These are phyloP conservation scores for Sporothrix protearum DNA, from an alignment of 2,329 filamentous ascomycete genomes.

Conservation along the genomic window DNA sequence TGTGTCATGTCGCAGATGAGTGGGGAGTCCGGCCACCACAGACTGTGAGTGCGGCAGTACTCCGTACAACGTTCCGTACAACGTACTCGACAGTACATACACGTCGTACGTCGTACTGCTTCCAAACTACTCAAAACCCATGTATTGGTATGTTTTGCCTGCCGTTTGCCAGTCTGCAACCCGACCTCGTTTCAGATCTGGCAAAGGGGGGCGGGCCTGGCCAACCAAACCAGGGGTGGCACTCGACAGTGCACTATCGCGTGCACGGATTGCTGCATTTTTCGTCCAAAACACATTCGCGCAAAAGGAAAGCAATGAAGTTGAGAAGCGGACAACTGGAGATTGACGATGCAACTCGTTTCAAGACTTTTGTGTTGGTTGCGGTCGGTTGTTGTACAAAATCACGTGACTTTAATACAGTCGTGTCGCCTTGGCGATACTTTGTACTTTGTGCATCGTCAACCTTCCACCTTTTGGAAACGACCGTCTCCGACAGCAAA, in stretches of 20 bases:
- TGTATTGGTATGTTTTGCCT: not conserved
- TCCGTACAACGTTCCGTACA: no score
- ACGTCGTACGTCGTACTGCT: not conserved
- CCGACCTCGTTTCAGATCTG: conserved; percentile 5
- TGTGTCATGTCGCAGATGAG: conserved; percentile 6
- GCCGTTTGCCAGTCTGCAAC: not conserved
- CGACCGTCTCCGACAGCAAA: not conserved
- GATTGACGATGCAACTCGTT: not conserved
- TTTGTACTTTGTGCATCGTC: no score
- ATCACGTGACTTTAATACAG: not conserved
- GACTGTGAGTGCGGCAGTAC: not conserved
- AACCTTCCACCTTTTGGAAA: not conserved
- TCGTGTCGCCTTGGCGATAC: not conserved
- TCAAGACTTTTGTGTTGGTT: not conserved
- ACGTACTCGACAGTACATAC: not conserved
- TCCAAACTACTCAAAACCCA: no score
- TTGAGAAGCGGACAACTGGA: not conserved
- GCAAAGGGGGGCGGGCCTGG: not conserved
- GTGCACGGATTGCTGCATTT: not conserved
- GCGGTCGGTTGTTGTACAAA: not conserved
- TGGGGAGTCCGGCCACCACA: conserved; percentile 4
- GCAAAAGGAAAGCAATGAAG: not conserved
- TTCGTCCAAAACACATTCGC: no score
- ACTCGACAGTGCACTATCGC: not conserved
- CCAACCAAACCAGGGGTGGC: conserved; percentile 1